Percentiles rank a stretch among this genome's conserved stretches.
Evolutionary conservation across 2,329 filamentous ascomycete species (phyloP).

Genomic region (Dactylonectria macrodidyma): DNA sequence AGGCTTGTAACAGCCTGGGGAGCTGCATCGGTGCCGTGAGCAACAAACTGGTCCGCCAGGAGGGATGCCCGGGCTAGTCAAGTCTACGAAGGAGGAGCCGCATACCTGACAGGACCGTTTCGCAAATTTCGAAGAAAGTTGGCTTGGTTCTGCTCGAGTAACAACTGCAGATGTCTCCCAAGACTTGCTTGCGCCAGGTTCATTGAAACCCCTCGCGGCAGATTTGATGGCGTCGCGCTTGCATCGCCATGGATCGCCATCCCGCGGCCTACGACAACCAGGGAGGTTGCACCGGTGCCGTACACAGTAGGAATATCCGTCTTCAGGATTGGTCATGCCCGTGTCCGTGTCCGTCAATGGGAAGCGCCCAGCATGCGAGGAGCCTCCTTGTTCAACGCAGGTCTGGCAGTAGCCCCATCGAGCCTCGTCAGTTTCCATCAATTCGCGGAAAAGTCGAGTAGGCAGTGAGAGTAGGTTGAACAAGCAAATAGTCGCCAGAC

Average conservation of each 20-base stretch:
- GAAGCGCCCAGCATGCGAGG: background rate
- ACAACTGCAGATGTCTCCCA: background rate
- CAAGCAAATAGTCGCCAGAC: background rate
- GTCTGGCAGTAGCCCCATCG: background rate
- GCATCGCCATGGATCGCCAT: background rate
- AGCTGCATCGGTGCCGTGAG: conserved; percentile 1
- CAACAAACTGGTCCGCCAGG: background rate
- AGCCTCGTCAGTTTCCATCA: background rate
- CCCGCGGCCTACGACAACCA: background rate
- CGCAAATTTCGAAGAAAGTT: background rate
- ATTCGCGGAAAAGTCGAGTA: background rate
- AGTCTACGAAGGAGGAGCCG: background rate
- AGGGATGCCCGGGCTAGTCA: background rate
- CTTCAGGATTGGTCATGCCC: background rate
- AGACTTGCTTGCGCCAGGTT: background rate
- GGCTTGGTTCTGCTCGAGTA: background rate
- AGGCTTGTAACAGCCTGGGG: background rate
- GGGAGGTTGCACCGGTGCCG: conserved; percentile 13
- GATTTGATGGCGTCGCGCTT: background rate
- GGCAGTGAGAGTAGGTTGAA: background rate
- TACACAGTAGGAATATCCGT: conserved; percentile 12
- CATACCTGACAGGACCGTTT: background rate
- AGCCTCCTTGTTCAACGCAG: background rate
- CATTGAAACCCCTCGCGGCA: background rate
- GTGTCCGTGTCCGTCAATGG: background rate